Evolutionary conservation across 2,329 filamentous ascomycete genomes (phyloP).

Genomic region (Botryotinia globosa): DNA sequence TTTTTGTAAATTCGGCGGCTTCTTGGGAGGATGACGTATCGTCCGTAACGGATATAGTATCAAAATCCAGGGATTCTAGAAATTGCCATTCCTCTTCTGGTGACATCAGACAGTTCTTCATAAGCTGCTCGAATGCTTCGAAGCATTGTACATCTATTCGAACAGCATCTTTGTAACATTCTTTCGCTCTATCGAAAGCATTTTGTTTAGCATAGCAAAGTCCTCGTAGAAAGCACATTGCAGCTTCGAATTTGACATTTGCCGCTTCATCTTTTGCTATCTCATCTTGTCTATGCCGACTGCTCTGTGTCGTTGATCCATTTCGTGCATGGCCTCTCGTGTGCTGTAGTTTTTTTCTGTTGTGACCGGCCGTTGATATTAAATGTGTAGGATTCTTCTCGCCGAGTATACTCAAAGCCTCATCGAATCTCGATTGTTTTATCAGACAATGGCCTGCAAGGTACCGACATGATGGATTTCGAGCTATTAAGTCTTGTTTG

Average conservation of each 20-base stretch:
- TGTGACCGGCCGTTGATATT: constrained; percentile 61
- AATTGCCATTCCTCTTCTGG: constrained; percentile 71
- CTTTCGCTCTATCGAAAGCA: constrained; percentile 92
- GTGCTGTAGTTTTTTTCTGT: constrained; percentile 68
- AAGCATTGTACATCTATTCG: constrained; percentile 97
- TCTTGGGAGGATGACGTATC: constrained; percentile 72
- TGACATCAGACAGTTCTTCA: constrained; percentile 90
- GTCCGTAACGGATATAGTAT: constrained; percentile 66
- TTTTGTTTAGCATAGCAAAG: constrained; percentile 97
- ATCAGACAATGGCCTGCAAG: constrained; percentile 92
- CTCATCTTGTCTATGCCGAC: constrained; percentile 33
- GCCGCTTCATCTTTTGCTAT: constrained; percentile 60
- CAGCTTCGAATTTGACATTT: constrained; percentile 85
- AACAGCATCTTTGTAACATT: constrained; percentile 97
- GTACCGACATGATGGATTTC: constrained; percentile 86
- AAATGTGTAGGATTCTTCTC: constrained; percentile 93
- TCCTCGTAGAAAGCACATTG: constrained; percentile 93
- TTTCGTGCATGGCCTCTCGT: constrained; percentile 52
- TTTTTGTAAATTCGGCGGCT: constrained; percentile 88
- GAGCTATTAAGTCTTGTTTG: constrained; percentile 75
- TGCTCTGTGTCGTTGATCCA: constrained; percentile 48
- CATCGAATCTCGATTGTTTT: constrained; percentile 85
- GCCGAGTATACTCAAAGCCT: constrained; percentile 80
- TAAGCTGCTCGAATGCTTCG: constrained; percentile 95
- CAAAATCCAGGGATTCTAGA: constrained; percentile 77